phyloP scores from a whole-genome alignment of 2,329 filamentous ascomycete genomes.

The Talaromyces sp. region DNA sequence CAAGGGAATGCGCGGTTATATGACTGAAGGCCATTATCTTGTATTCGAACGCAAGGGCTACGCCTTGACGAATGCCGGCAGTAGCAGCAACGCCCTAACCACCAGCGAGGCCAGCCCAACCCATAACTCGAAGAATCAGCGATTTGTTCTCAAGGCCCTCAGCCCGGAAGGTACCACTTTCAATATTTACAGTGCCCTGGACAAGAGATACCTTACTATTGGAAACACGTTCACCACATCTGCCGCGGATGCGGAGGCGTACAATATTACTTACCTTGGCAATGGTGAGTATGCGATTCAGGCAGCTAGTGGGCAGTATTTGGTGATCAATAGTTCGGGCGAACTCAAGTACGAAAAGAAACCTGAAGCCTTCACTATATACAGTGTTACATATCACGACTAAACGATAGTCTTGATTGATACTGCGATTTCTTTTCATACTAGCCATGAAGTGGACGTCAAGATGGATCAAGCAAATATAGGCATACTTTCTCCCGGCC shows the following conservation, averaged over 20 bases:
- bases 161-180: neutral
- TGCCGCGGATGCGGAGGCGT: neutral
- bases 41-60: conserved; percentile 45
- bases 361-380: neutral
- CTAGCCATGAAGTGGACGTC: neutral
- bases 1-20: conserved; percentile 48
- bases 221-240: neutral
- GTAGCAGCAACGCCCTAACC: neutral
- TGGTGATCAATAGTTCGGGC: neutral
- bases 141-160: conserved; percentile 1
- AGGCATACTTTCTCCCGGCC: neutral
- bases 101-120: neutral
- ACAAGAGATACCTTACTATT: neutral
- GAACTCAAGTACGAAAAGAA: neutral
- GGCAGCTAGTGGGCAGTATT: conserved; percentile 1
- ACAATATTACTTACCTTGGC: conserved; percentile 7
- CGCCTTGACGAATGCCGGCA: conserved; percentile 36
- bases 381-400: conserved; percentile 8
- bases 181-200: conserved; percentile 4
- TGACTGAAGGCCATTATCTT: conserved; percentile 53
- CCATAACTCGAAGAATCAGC: neutral
- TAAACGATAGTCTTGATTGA: neutral
- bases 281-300: conserved; percentile 8
- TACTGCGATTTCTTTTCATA: neutral
- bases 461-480: neutral